Evolutionary conservation across 768 basidiomycete genomes (phyloP), one percentile per base, ranked within the genome.

Genomic region (Grammothele lineata): DNA sequence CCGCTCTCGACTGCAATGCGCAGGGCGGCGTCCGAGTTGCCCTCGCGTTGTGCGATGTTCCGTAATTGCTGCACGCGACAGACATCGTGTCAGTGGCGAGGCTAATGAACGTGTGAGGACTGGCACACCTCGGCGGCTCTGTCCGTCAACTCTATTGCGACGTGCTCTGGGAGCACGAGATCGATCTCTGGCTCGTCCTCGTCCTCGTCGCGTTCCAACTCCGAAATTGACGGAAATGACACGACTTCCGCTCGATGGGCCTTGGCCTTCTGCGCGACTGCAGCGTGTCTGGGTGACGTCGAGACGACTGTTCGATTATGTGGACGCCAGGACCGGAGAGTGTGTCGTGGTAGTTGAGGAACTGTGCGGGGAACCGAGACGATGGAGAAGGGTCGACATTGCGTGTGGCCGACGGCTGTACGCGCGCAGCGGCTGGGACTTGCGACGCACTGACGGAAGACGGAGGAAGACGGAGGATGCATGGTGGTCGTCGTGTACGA

Each of bases 1-100:
- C 95, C 95, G 10, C 87, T 90, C 58, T 96, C 92, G 21, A 97
- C 92, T 1, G 82, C 72, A 54, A 98, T 76, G 53, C 93, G 73
- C 19, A 97, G 71, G 3, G 85, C 89, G 18, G 88, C 73, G 40
- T 77, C 59, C 0, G 80, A 65, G 54, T 86, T 75, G 9, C 79
- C 70, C 59, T 87, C 78, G 32, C 80, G 72, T n/a, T 71, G 58
- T 9, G 87, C 76, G 48, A 96, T 88, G 36, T 68, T 64, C 36
- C 74, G 72, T 2, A 96, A 72, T 87, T 92, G 91, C 92, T 95
- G 45, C n/a, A 33, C 24, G 5, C 4, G 21, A 47, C 27, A 17
- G 17, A n/a, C n/a, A n/a, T n/a, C n/a, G n/a, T n/a, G n/a, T n/a
- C n/a, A n/a, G n/a, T n/a, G n/a, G n/a, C n/a, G n/a, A n/a, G n/a